Percentiles rank a stretch among this genome's conserved stretches.
These are phyloP conservation scores for Cutaneotrichosporon dermatis DNA, from an alignment of 1,284 basidiomycete genomes.

Conservation along the genomic window DNA sequence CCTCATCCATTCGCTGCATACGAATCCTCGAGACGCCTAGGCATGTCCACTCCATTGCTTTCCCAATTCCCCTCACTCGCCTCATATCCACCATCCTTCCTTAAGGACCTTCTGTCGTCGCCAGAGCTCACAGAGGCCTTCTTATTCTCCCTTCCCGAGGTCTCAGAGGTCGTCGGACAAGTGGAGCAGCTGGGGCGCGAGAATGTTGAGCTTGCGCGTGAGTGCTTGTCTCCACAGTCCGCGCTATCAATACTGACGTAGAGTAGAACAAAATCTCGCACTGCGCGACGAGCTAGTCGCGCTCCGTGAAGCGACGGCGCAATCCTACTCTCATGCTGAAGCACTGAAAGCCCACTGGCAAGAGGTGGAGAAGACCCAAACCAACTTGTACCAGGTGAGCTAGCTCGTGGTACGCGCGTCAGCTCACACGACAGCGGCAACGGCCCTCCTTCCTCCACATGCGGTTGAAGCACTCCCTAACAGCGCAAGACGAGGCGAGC, in stretches of 20 bases:
- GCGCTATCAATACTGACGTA: neutral
- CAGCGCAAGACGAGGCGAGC: slow-evolving; percentile 79
- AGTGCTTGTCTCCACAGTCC: slow-evolving; percentile 36
- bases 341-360: slow-evolving; percentile 72
- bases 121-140: slow-evolving; percentile 79
- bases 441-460: slow-evolving; percentile 78
- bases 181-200: slow-evolving; percentile 72
- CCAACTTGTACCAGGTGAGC: slow-evolving; percentile 75
- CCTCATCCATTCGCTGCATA: too few relatives aligned
- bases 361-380: slow-evolving; percentile 77
- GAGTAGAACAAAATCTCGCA: slow-evolving; percentile 66
- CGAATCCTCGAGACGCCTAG: too few relatives aligned
- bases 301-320: slow-evolving; percentile 71
- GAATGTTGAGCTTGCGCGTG: slow-evolving; percentile 78
- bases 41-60: slow-evolving; percentile 45
- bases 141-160: slow-evolving; percentile 69
- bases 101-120: slow-evolving; percentile 82
- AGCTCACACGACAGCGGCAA: slow-evolving; percentile 58
- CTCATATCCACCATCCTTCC: slow-evolving; percentile 42
- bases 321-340: slow-evolving; percentile 77
- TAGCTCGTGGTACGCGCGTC: neutral
- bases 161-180: slow-evolving; percentile 66
- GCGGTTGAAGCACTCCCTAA: slow-evolving; percentile 76
- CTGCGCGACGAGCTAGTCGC: slow-evolving; percentile 69
- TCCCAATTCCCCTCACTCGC: slow-evolving; percentile 46